Base-by-base conservation (phyloP, 108 stramenopile genomes). In the Nannochloropsis granulata region DNA sequence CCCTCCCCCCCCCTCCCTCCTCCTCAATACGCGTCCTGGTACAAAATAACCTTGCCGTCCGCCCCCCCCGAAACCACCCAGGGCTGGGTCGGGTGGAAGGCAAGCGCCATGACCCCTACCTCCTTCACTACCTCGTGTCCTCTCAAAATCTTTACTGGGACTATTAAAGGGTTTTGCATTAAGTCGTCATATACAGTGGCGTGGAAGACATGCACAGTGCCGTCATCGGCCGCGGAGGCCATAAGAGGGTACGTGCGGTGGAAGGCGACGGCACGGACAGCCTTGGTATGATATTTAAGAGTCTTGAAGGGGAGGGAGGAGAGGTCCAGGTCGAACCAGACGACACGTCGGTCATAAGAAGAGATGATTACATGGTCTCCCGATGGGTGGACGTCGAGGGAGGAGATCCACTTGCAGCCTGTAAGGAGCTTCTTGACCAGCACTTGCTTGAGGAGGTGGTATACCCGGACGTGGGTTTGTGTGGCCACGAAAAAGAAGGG, bases 261-360 rank as follows among this genome's bases (percentile, higher is more conserved):
- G 88, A 91, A 97, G 79, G 90, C 86, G 0, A 92, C 94, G 8
- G 90, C 91, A 13, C 98, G 91, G 26, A 98, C 85, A 12, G 95
- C 98, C 42, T 94, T 91, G 82, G 95, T 94, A 90, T 97, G 95
- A 83, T 97, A 98, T 83, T 95, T 95, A 43, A 97, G 90, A 12
- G 96, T 96, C 85, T 96, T 97, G 93, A 95, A 98, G 43, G 99
- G 97, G 34, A 94, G 94, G 45, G 88, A 88, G 24, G 94, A 91
- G 34, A 99, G 89, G 87, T 98, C 99, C 79, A 98, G 84, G 86
- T 99, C 99, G 87, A 98, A 98, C 99, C 99, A 99, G 43, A 95
- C 92, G 86, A 98, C 92, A 21, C 96, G 91, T 23, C 96, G 93
- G 91, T 99, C 99, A 23, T 96, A 92, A 80, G 94, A 94, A 34